A percentile compares a stretch with the other conserved stretches of the same genome.
Evolutionary conservation across 345 rosid species (phyloP).

Genomic region (Eucalyptus camaldulensis): DNA sequence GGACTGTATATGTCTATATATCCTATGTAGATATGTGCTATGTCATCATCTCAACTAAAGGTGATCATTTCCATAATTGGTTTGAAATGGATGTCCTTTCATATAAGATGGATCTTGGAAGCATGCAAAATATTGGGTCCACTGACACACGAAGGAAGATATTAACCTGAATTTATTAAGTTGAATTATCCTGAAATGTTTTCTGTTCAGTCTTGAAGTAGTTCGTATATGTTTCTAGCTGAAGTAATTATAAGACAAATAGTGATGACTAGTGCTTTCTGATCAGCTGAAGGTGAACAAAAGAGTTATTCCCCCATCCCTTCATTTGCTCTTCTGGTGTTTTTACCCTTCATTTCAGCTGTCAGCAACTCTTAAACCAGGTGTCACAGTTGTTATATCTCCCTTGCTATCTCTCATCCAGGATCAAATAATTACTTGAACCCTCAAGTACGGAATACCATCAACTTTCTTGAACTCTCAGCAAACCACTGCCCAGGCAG

Average conservation of each 20-base stretch:
- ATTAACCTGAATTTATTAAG: background rate
- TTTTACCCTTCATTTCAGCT: constrained; percentile 27
- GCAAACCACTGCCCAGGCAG: constrained; percentile 71
- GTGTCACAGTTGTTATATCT: constrained; percentile 82
- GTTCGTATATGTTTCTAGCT: background rate
- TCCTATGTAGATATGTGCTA: background rate
- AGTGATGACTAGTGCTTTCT: background rate
- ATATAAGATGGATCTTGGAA: background rate
- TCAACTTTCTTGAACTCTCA: constrained; percentile 84
- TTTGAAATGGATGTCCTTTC: background rate
- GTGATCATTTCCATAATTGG: background rate
- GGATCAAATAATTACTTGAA: constrained; percentile 77
- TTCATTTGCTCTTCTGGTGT: background rate
- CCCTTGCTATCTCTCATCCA: constrained; percentile 85
- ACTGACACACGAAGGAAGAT: background rate
- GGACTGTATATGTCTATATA: rapidly evolving
- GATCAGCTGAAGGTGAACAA: background rate
- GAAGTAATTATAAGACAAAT: background rate
- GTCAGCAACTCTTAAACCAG: constrained; percentile 74
- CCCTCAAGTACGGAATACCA: constrained; percentile 72
- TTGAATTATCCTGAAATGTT: background rate
- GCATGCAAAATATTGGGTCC: background rate
- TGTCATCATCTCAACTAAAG: background rate
- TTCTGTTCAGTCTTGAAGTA: background rate
- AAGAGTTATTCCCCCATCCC: background rate